phyloP scores from a whole-genome alignment of 768 basidiomycete genomes.

The Lactarius sp. region DNA sequence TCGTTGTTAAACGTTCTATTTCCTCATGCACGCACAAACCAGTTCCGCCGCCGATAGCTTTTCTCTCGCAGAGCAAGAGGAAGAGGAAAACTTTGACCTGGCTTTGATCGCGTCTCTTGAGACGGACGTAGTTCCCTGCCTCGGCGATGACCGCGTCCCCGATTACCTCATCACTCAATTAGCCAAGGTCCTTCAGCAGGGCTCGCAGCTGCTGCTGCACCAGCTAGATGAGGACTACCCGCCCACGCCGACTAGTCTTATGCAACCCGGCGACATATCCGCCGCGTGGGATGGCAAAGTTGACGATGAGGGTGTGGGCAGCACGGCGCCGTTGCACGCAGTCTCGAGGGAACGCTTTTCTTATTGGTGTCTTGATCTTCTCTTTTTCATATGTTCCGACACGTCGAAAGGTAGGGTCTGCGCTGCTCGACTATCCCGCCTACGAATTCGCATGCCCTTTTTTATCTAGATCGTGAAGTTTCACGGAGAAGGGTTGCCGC shows the following conservation, averaged over 20 bases:
- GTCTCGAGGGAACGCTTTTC: constrained; percentile 80
- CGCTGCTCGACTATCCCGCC: neutral
- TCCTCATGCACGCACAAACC: neutral
- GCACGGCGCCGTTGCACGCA: constrained; percentile 50
- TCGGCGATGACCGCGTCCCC: constrained; percentile 65
- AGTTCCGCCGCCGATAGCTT: constrained; percentile 59
- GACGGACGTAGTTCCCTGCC: constrained; percentile 70
- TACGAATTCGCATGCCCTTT: neutral
- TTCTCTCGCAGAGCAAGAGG: constrained; percentile 59
- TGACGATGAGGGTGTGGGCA: constrained; percentile 26
- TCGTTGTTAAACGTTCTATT: neutral
- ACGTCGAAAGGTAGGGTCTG: constrained; percentile 48
- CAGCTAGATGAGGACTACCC: constrained; percentile 21
- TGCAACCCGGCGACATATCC: constrained; percentile 20
- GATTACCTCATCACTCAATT: constrained; percentile 65
- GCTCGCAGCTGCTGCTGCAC: constrained; percentile 48
- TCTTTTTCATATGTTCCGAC: constrained; percentile 77
- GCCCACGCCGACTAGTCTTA: constrained; percentile 20
- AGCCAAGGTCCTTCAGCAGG: constrained; percentile 65
- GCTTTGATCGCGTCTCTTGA: constrained; percentile 75
- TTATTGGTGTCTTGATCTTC: constrained; percentile 87
- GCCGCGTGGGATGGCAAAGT: neutral
- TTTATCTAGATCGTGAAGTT: constrained; percentile 50
- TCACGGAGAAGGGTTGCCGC: constrained; percentile 66
- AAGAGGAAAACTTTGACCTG: constrained; percentile 82